Conservation (phyloP, 1,139 yeast species). For the Saccharomyces hybrid region DNA sequence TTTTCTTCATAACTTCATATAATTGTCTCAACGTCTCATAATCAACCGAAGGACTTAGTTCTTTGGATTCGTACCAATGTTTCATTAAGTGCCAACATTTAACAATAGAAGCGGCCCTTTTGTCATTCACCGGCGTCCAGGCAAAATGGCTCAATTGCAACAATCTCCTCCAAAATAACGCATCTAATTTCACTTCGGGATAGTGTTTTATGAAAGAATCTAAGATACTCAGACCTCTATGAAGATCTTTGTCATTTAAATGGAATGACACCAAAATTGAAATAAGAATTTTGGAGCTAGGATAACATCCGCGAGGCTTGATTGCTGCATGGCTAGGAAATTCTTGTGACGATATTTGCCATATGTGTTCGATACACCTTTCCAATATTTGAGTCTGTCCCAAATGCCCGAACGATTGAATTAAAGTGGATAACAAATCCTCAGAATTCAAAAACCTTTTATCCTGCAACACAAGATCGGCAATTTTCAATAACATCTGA, state of each 20-base stretch:
- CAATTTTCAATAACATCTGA: constrained; percentile 9
- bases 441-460: constrained; percentile 7
- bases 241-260: constrained; percentile 12
- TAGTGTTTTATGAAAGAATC: constrained; percentile 17
- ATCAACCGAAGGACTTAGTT: constrained; percentile 14
- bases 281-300: constrained; percentile 15
- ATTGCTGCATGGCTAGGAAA: background rate
- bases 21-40: constrained; percentile 10
- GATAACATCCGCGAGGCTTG: constrained; percentile 5
- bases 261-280: constrained; percentile 21
- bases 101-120: constrained; percentile 9
- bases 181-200: constrained; percentile 17
- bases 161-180: constrained; percentile 23
- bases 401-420: constrained; percentile 22
- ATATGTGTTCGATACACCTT: constrained; percentile 13
- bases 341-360: constrained; percentile 13
- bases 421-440: constrained; percentile 14
- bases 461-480: constrained; percentile 10
- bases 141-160: constrained; percentile 15
- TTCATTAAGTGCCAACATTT: constrained; percentile 18
- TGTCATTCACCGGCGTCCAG: constrained; percentile 13
- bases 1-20: constrained; percentile 6
- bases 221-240: constrained; percentile 14
- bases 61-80: constrained; percentile 15
- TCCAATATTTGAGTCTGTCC: constrained; percentile 16